Base-by-base conservation (phyloP, 2,329 filamentous ascomycete species). In the Curvularia sp. region DNA sequence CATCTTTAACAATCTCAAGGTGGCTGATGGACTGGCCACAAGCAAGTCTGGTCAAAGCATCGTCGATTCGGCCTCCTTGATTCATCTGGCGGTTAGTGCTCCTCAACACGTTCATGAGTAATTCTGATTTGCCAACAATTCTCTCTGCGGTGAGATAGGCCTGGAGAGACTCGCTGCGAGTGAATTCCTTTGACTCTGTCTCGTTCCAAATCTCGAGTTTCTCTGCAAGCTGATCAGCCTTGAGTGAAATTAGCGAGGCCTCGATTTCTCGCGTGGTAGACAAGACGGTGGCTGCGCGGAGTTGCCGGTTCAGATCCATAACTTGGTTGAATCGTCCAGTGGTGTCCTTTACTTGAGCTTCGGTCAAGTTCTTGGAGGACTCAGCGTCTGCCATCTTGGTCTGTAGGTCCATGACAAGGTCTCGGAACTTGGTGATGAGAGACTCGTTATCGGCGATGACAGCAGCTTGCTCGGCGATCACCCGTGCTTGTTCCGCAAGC, bases 191-290 rank as follows among this genome's bases (percentile, higher is more conserved):
- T 64, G 97, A 86, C 15, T 62, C 58, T 1, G 65, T 64, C 44
- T 68, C 64, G 28, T 58, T 66, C 55, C 58, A 57, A 67, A 99
- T 97, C 18, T 89, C 86, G 28, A 99, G 84, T 71, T 98, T 93
- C 73, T 97, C 91, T 39, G 88, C 85, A 2, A 93, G 91, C 79
- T 98, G 92, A 68, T 96, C 89, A 0, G 93, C 93, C 68, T 96
- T 92, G 72, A 98, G 85, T 56, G 90, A 89, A 53, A 90, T 87
- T 57, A 98, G 82, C 75, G 98, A 93, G 30, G 97, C 83, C 66
- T 97, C 93, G 62, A 99, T 96, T 0, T 93, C 93, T 81, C 97
- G 98, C 71, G 92, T 89, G 75, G 97, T 94, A 2, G 94, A 90
- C 81, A 97, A 97, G 41, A 92, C 86, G 10, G 93, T 93, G 12